A percentile compares a stretch with the other conserved stretches of the same genome.
phyloP scores from a whole-genome alignment of 1,284 basidiomycete species.

The Phenoliferia sp. region DNA sequence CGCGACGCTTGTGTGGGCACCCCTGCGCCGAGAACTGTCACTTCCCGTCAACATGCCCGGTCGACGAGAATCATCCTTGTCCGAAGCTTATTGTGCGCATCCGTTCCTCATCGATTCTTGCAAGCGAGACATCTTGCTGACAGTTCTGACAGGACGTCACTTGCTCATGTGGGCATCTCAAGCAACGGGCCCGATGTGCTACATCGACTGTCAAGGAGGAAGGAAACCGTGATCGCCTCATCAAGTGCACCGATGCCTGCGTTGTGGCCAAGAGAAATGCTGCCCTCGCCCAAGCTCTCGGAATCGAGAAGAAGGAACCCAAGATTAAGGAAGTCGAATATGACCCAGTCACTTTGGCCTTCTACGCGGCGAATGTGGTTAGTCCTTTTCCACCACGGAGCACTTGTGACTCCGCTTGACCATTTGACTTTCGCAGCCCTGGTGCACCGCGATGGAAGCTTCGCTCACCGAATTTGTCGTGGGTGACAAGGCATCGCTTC shows the following conservation, averaged over 20 bases:
- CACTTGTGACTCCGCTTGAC: slow-evolving; percentile 4
- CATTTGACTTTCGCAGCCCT: not conserved
- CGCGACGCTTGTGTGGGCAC: slow-evolving; percentile 67
- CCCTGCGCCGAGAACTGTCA: slow-evolving; percentile 74
- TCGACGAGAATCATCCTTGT: slow-evolving; percentile 62
- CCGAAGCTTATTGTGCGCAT: slow-evolving; percentile 42
- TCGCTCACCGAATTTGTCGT: slow-evolving; percentile 22
- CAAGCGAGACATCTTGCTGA: not conserved
- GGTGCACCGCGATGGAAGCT: slow-evolving; percentile 3
- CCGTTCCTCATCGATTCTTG: not conserved
- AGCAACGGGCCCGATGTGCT: slow-evolving; percentile 66
- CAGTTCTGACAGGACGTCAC: slow-evolving; percentile 39
- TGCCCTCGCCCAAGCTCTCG: slow-evolving; percentile 76
- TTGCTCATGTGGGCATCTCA: slow-evolving; percentile 76
- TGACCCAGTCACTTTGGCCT: slow-evolving; percentile 14
- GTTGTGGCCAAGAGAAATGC: slow-evolving; percentile 76
- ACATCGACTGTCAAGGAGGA: slow-evolving; percentile 50
- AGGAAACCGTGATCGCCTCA: slow-evolving; percentile 45
- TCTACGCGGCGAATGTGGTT: slow-evolving; percentile 16
- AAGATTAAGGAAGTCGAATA: slow-evolving; percentile 27
- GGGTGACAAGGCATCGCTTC: slow-evolving; percentile 28
- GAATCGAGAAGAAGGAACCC: slow-evolving; percentile 53
- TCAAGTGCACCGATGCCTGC: slow-evolving; percentile 65
- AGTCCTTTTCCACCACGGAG: slow-evolving; percentile 14
- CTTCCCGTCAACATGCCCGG: slow-evolving; percentile 74